Conservation (phyloP, 192 early-diverging fungal genomes). For the Dissophora ornata region DNA sequence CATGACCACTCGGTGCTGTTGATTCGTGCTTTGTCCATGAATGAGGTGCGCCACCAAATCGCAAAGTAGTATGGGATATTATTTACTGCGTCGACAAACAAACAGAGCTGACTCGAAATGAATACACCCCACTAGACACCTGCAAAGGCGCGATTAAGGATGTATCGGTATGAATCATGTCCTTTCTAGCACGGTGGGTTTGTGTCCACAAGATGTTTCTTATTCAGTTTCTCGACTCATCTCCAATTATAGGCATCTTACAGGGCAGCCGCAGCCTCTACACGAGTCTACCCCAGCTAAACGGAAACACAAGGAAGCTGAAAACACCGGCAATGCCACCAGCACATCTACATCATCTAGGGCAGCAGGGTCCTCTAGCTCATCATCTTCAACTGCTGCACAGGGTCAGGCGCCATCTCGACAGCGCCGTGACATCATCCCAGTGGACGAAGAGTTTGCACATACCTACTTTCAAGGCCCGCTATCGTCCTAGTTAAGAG, state of each 20-base stretch:
- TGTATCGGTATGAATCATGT: conserved; percentile 25
- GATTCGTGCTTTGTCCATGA: conserved; percentile 43
- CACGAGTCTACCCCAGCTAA: conserved; percentile 28
- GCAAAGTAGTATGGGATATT: too few species aligned
- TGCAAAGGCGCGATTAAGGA: conserved; percentile 29
- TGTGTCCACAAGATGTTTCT: too few species aligned
- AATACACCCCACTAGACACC: conserved; percentile 24
- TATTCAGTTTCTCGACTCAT: too few species aligned
- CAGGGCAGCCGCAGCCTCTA: conserved; percentile 38
- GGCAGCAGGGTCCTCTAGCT: background rate
- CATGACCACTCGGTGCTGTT: conserved; percentile 21
- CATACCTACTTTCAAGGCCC: conserved; percentile 36
- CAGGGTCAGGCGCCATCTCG: background rate
- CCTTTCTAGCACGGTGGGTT: too few species aligned
- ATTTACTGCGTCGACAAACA: background rate
- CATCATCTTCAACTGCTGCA: background rate
- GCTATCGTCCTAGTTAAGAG: too few species aligned
- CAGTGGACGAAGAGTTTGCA: conserved; percentile 46
- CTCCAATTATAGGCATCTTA: conserved; percentile 34
- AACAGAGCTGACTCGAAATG: background rate
- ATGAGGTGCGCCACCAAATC: conserved; percentile 46
- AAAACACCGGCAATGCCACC: background rate
- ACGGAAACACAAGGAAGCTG: conserved; percentile 12
- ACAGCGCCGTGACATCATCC: conserved; percentile 6
- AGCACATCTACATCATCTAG: conserved; percentile 13